Percentiles rank a stretch among this genome's conserved stretches.
Conservation (phyloP, 495 filamentous ascomycete species). For the Daldinia grandis region DNA sequence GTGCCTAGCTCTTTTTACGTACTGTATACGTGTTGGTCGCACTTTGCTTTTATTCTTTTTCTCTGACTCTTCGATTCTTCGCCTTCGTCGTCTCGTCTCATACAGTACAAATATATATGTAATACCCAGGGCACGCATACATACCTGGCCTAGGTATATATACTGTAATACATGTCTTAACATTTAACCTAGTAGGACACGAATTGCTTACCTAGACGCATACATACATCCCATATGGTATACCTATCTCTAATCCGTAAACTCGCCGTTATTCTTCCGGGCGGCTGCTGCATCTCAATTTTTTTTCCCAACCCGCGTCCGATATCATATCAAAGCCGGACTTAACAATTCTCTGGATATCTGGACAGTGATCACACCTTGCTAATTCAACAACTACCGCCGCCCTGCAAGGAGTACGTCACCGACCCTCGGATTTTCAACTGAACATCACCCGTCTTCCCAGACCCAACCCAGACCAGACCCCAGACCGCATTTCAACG, state of each 20-base stretch:
- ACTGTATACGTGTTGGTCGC: neutral
- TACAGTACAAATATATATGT: neutral
- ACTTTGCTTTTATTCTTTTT: neutral
- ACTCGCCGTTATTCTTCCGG: slow-evolving; percentile 28
- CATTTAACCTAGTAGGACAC: neutral
- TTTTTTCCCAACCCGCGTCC: slow-evolving; percentile 26
- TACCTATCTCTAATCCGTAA: neutral
- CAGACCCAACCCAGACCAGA: slow-evolving; percentile 6
- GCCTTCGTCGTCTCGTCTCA: neutral
- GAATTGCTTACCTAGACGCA: slow-evolving; percentile 6
- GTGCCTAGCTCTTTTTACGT: neutral
- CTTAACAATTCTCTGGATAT: slow-evolving; percentile 10
- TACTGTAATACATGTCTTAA: slow-evolving; percentile 3
- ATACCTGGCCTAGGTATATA: slow-evolving; percentile 2
- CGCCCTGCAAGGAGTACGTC: slow-evolving; percentile 36
- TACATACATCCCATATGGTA: slow-evolving; percentile 15
- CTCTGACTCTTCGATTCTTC: neutral
- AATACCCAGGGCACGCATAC: neutral
- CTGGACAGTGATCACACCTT: slow-evolving; percentile 30
- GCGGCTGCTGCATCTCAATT: slow-evolving; percentile 29
- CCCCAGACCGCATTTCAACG: slow-evolving; percentile 32
- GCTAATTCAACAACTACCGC: slow-evolving; percentile 12
- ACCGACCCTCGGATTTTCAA: slow-evolving; percentile 28
- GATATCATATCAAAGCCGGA: slow-evolving; percentile 16
- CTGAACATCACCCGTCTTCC: slow-evolving; percentile 31